A percentile compares a stretch with the other conserved stretches of the same genome.
These are phyloP conservation scores for Ilex asprella DNA, from an alignment of 257 asterid species.

Conservation along the genomic window DNA sequence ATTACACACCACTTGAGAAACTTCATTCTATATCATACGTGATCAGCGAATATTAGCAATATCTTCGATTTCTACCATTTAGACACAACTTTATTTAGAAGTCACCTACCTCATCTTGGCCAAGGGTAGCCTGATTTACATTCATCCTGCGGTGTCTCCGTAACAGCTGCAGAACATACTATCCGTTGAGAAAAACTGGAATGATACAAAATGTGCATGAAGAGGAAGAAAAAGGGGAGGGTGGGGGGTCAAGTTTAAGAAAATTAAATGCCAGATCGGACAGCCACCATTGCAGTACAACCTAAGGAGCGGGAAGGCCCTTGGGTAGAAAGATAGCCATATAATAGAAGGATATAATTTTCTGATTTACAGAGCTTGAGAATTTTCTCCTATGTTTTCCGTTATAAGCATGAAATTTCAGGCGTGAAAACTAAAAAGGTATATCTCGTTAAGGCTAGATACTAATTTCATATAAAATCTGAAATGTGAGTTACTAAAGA, in stretches of 20 bases:
- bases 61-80: neutral
- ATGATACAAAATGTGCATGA: slow-evolving; percentile 6
- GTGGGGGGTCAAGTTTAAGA: neutral
- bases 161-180: slow-evolving; percentile 49
- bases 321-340: too few relatives aligned
- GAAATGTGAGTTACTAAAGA: neutral
- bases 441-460: too few relatives aligned
- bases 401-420: too few relatives aligned
- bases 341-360: too few relatives aligned
- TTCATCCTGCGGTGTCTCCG: slow-evolving; percentile 90
- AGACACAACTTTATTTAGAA: slow-evolving; percentile 7
- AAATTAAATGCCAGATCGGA: neutral
- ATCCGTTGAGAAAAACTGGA: slow-evolving; percentile 7
- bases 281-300: neutral
- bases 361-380: too few relatives aligned
- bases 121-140: slow-evolving; percentile 52
- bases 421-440: too few relatives aligned
- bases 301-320: neutral
- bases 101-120: slow-evolving; percentile 69
- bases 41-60: neutral
- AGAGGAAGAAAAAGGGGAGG: slow-evolving; percentile 2
- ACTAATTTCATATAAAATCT: too few relatives aligned
- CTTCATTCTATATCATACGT: neutral
- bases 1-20: neutral
- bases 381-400: too few relatives aligned